phyloP scores from a whole-genome alignment of 768 basidiomycete genomes.

The Coprinellus micaceus region DNA sequence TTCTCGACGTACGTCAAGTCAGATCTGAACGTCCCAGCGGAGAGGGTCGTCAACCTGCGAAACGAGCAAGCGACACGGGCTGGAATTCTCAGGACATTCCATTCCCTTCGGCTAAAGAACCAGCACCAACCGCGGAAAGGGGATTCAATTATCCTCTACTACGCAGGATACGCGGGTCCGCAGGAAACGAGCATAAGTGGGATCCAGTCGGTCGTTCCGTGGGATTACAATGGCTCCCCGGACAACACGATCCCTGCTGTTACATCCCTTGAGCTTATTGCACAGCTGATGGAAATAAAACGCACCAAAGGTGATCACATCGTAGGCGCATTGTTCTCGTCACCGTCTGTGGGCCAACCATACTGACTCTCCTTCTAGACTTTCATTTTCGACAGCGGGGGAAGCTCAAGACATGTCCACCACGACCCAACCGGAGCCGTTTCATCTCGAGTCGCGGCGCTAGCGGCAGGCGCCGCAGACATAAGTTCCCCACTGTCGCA shows the following conservation, averaged over 20 bases:
- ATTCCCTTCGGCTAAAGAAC: conserved; percentile 13
- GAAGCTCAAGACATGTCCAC: not conserved
- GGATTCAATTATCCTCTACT: conserved; percentile 8
- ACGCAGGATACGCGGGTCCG: not conserved
- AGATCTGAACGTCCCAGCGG: conserved; percentile 24
- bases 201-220: not conserved
- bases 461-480: not conserved
- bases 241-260: not conserved
- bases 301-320: conserved; percentile 1
- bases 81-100: conserved; percentile 30
- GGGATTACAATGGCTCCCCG: not conserved
- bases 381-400: conserved; percentile 2
- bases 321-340: not conserved
- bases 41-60: conserved; percentile 34
- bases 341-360: not conserved
- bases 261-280: not conserved
- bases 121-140: not conserved
- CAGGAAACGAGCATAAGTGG: not conserved
- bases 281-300: not conserved
- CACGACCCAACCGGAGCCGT: not conserved
- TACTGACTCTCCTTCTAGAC: not conserved
- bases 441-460: not conserved
- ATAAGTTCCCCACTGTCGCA: not conserved
- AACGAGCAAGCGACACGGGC: conserved; percentile 34
- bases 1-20: conserved; percentile 31